Evolutionary conservation across 108 stramenopile species (phyloP), one percentile per base, ranked within the genome.

Genomic region (Skeletonema grethae): DNA sequence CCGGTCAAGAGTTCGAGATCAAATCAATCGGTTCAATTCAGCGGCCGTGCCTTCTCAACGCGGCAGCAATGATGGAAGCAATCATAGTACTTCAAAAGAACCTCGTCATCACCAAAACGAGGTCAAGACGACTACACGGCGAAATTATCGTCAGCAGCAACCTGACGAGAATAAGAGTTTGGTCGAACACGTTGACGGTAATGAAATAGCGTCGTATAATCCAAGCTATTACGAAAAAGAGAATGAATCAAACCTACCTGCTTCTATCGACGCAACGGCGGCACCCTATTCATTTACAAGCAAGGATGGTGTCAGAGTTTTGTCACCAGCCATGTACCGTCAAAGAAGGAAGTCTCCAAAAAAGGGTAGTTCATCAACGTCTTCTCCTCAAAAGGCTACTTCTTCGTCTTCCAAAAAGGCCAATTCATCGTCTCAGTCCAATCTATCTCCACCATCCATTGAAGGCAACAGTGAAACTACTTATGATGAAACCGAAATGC

Each of bases 11-110:
- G 50, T 72, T 57, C 62, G 63, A 11, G 72, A 72, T 56, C 32
- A 29, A 8, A 72, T 72, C 32, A 34, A 72, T 35, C 63, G 63
- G n/a, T 72, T 72, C 43, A 63, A 72, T 57, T 60, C 69, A 1
- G 69, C 43, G 9, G 61, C 70, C 28, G 68, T 58, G 2, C 36
- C 50, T 41, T 46, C 45, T 58, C 34, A 15, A 43, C 13, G 15
- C 4, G 15, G 15, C 15, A 43, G 15, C 41, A 43, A 43, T 43
- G 41, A 43, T n/a, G 41, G 41, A n/a, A n/a, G 58, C 35, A 57
- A 50, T 59, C 5, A 15, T 13, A 43, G 6, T 34, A 7, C 32
- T 34, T 7, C 15, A 9, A 16, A 57, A 57, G 55, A n/a, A 38
- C 70, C 20, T 13, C 46, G 18, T 11, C 57, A 38, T 34, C 31